Evolutionary conservation across 257 asterid genomes (phyloP), one percentile per base, ranked within the genome.

Genomic region (Gardenia jasminoides): DNA sequence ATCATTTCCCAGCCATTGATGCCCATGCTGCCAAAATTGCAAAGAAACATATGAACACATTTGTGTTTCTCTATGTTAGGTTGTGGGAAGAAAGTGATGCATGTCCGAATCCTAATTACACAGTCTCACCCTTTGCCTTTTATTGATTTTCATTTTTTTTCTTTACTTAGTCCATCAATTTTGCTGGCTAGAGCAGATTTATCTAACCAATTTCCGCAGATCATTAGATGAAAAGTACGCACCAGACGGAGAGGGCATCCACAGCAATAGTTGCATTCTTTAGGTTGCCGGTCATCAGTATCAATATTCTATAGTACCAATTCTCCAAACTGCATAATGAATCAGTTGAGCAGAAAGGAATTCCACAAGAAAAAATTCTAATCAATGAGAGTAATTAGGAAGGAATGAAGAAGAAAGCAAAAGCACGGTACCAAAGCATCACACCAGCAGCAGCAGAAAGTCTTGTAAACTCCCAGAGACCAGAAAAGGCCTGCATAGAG

Each of bases 381-480:
- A 36, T 36, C 41, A 36, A 36, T 36, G 4, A 36, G 41, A 36
- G 41, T 36, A 36, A 43, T 43, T 7, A 36, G 41, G 3, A 50
- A 11, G 3, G 58, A 50, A 11, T 50, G 12, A 50, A 50, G 20
- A 19, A 11, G 12, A 3, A 50, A 50, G 56, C 13, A 11, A 10
- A 50, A 50, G 15, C 20, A 16, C 20, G 7, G 39, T 71, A 78
- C 82, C 82, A 78, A 30, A 89, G 81, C 92, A 89, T 89, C 47
- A 87, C 85, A 5, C 92, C 92, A n/a, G 92, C 82, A 39, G 92
- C 83, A 72, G 80, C 84, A 3, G 92, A 89, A 20, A 89, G 87
- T 80, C 69, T 74, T 12, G 85, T 52, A 76, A 87, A 87, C 2
- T 87, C 91, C 73, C 85, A 26, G 2, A 89, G 83, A 20, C 90